A percentile compares a stretch with the other conserved stretches of the same genome.
Evolutionary conservation across 2,329 filamentous ascomycete genomes (phyloP).

Genomic region (Penicillium decumbens): DNA sequence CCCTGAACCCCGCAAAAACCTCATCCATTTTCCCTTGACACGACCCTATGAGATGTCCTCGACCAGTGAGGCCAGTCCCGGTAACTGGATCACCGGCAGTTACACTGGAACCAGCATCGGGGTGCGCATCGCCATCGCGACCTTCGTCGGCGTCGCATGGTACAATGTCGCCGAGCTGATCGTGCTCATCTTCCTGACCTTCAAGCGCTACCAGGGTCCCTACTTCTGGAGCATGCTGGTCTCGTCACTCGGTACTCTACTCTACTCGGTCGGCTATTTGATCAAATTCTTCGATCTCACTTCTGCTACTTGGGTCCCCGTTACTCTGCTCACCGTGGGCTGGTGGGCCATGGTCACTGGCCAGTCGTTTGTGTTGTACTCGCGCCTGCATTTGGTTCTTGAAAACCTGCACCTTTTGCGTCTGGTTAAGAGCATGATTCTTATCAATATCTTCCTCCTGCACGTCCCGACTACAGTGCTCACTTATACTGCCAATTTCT

Average conservation of each 20-base stretch:
- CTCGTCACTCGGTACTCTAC: constrained; percentile 43
- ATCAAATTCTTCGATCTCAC: constrained; percentile 27
- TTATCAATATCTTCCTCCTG: constrained; percentile 50
- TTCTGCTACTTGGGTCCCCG: constrained; percentile 22
- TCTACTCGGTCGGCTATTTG: constrained; percentile 34
- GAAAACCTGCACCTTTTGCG: constrained; percentile 46
- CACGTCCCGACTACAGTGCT: constrained; percentile 52
- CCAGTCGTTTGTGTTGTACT: constrained; percentile 57
- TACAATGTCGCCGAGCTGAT: constrained; percentile 43
- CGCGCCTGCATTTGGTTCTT: constrained; percentile 54
- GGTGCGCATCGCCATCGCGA: constrained; percentile 28
- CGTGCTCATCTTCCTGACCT: constrained; percentile 46
- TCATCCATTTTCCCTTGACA: not conserved
- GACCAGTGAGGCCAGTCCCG: constrained; percentile 24
- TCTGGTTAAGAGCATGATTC: constrained; percentile 53
- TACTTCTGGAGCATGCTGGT: constrained; percentile 50
- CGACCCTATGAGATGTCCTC: constrained; percentile 17
- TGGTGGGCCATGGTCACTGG: constrained; percentile 58
- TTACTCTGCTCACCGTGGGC: constrained; percentile 45
- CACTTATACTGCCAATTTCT: constrained; percentile 41
- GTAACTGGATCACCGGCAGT: constrained; percentile 27
- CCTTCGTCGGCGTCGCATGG: constrained; percentile 26
- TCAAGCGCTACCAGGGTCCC: constrained; percentile 45
- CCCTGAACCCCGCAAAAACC: constrained; percentile 8
- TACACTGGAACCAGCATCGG: constrained; percentile 25